Evolutionary conservation across 1,284 basidiomycete genomes (phyloP).

Genomic region (Cryptococcus wingfieldii): DNA sequence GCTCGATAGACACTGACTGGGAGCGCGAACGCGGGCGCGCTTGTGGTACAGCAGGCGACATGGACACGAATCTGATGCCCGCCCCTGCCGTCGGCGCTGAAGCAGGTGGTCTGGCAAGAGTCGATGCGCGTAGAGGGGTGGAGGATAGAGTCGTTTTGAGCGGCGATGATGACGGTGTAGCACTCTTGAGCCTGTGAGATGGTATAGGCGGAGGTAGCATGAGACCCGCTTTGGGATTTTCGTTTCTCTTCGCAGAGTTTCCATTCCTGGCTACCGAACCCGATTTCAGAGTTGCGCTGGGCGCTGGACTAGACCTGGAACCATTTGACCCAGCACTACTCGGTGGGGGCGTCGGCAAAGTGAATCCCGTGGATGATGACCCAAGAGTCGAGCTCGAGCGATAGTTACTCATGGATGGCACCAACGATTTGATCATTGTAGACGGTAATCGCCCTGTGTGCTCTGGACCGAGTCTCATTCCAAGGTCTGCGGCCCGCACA

Average conservation of each 20-base stretch:
- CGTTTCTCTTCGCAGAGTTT: neutral
- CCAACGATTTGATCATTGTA: conserved; percentile 16
- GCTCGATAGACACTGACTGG: too few relatives aligned
- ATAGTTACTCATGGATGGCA: conserved; percentile 1
- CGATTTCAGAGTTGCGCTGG: too few relatives aligned
- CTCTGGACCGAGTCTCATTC: conserved; percentile 19
- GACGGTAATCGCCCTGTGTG: conserved; percentile 23
- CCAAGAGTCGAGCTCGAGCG: conserved; percentile 6
- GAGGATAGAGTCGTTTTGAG: neutral
- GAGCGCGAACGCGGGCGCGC: conserved; percentile 7
- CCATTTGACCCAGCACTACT: conserved; percentile 10
- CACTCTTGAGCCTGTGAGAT: neutral
- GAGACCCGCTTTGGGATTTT: conserved; percentile 4
- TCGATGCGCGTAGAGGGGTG: conserved; percentile 2
- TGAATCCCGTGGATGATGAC: conserved; percentile 7
- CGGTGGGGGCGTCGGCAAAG: conserved; percentile 22
- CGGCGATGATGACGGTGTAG: neutral
- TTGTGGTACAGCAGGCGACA: conserved; percentile 1
- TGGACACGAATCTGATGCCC: conserved; percentile 5
- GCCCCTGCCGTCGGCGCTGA: neutral
- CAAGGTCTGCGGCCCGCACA: conserved; percentile 24
- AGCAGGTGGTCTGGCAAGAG: neutral
- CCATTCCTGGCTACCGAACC: too few relatives aligned
- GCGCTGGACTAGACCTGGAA: neutral
- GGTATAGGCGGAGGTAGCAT: conserved; percentile 34